phyloP scores from a whole-genome alignment of 345 rosid species.

The Geranium rotundifolium region DNA sequence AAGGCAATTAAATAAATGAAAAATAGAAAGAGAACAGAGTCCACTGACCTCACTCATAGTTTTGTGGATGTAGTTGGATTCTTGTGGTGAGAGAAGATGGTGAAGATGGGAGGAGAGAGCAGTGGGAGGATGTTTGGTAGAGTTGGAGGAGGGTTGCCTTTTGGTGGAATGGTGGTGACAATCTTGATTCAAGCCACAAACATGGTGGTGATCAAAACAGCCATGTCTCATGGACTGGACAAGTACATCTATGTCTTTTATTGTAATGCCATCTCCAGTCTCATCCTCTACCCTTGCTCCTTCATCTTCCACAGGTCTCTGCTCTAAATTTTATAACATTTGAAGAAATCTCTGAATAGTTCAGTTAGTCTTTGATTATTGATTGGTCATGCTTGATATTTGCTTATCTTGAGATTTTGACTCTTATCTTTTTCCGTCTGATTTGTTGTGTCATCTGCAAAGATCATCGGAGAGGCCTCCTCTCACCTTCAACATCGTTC shows the following conservation, averaged over 20 bases:
- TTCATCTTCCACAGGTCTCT: slow-evolving; percentile 14
- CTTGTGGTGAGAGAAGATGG: background rate
- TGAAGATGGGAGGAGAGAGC: background rate
- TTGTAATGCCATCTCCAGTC: slow-evolving; percentile 16
- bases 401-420: no score
- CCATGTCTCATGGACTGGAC: slow-evolving; percentile 26
- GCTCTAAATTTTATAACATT: no score
- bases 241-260: slow-evolving; percentile 21
- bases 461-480: slow-evolving; percentile 5
- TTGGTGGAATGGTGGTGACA: background rate
- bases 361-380: no score
- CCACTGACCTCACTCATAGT: no score
- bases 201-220: slow-evolving; percentile 21
- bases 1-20: no score
- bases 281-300: slow-evolving; percentile 20
- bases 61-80: no score
- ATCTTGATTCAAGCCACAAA: background rate
- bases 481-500: no score
- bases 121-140: background rate
- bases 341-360: no score
- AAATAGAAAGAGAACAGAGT: no score
- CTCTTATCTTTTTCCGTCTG: no score
- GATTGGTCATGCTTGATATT: no score
- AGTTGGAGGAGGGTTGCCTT: background rate
- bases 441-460: no score